Conservation (phyloP, 805 yeast species). For the Hanseniaspora thailandica region DNA sequence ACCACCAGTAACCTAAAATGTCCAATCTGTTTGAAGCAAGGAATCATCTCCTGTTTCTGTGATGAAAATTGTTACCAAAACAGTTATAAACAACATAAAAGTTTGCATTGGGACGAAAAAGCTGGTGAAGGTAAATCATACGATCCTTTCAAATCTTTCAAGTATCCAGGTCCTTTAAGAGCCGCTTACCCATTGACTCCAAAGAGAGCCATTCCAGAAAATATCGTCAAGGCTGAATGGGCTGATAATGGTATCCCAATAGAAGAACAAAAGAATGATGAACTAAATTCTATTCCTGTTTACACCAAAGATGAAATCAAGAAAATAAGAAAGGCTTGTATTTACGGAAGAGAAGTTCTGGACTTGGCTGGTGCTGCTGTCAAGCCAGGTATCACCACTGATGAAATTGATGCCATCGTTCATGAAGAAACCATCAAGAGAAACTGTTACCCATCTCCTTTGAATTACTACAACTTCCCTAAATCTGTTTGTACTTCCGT, state of each 20-base stretch:
- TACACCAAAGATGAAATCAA: constrained; percentile 58
- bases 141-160: constrained; percentile 76
- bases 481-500: constrained; percentile 86
- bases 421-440: constrained; percentile 83
- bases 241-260: constrained; percentile 69
- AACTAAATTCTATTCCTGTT: constrained; percentile 53
- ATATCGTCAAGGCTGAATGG: constrained; percentile 70
- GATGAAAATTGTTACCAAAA: constrained; percentile 71
- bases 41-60: constrained; percentile 57
- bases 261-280: constrained; percentile 61
- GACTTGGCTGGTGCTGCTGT: constrained; percentile 78
- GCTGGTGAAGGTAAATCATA: constrained; percentile 45
- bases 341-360: constrained; percentile 72
- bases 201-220: constrained; percentile 57
- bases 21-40: constrained; percentile 78
- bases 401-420: constrained; percentile 73
- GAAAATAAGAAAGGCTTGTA: constrained; percentile 63
- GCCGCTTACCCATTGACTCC: constrained; percentile 75
- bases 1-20: constrained; percentile 72
- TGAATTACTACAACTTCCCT: constrained; percentile 88
- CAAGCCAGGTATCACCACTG: constrained; percentile 85
- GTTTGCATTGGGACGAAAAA: constrained; percentile 48
- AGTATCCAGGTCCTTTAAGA: constrained; percentile 61
- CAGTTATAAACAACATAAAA: constrained; percentile 62
- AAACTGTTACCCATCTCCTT: constrained; percentile 86